Evolutionary conservation across 2,329 filamentous ascomycete genomes (phyloP), one percentile per base, ranked within the genome.

Genomic region (Cladophialophora chaetospira): DNA sequence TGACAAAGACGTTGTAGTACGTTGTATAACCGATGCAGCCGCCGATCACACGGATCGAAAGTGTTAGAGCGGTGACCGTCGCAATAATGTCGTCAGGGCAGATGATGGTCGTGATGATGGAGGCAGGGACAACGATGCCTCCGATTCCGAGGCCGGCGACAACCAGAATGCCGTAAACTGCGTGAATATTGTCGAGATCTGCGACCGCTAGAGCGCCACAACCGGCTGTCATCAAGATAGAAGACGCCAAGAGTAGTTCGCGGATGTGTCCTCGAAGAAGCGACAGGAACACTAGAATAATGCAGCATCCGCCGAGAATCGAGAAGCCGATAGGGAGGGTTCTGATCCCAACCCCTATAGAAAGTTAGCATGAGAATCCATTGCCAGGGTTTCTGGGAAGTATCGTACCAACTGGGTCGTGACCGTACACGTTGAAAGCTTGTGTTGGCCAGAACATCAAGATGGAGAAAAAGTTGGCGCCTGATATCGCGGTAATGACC

Each of bases 61-160:
- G 79, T 0, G 86, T 88, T 15, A 89, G 74, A 5, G 86, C 84
- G 1, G 85, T 82, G 42, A 88, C 79, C 2, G 86, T 88, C 5
- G 84, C 86, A 60, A 89, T 88, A 4, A 88, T 76, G 53, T 88
- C 74, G 72, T 86, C 83, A 0, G 86, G 85, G 60, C 84, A 88
- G 62, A 88, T 84, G 63, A 88, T 88, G 8, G 84, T 85, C 4
- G 83, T 83, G 55, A 88, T 86, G 63, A 88, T 86, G 1, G 82
- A 84, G 1, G 82, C 81, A 0, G 86, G 86, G 4, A 89, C 82
- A 11, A 88, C 81, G 46, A 88, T 85, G 1, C 83, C 86, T 4
- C 86, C 86, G 3, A 88, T 83, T 6, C 86, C 86, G 2, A 88
- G 69, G 3, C 83, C 81, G 1, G 84, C 83, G 3, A 88, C 66